phyloP scores from a whole-genome alignment of 208 protist species.

The Herpetomonas samuelpessoai region DNA sequence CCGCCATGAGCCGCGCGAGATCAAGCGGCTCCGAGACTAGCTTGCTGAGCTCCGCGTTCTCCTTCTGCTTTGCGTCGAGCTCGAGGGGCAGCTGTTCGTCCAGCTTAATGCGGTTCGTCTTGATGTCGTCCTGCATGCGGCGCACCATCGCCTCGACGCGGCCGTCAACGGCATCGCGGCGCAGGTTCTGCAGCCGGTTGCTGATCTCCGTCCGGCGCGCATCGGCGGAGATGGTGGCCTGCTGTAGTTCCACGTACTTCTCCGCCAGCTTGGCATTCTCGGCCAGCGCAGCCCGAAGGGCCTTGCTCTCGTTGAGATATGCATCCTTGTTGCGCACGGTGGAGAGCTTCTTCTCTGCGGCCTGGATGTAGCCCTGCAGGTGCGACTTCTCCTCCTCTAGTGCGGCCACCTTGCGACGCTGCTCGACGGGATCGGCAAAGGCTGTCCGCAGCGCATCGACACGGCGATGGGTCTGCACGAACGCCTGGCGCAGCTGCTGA shows the following conservation, averaged over 20 bases:
- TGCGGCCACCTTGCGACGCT: slow-evolving; percentile 56
- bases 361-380: slow-evolving; percentile 68
- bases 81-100: slow-evolving; percentile 87
- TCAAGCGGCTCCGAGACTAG: slow-evolving; percentile 86
- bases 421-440: slow-evolving; percentile 76
- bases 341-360: slow-evolving; percentile 71
- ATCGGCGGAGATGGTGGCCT: slow-evolving; percentile 69
- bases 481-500: slow-evolving; percentile 69
- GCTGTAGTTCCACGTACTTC: slow-evolving; percentile 77
- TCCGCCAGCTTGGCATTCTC: slow-evolving; percentile 71
- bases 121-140: slow-evolving; percentile 85
- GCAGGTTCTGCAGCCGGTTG: slow-evolving; percentile 80
- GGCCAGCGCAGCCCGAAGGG: slow-evolving; percentile 68
- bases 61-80: slow-evolving; percentile 59
- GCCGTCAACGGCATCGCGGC: slow-evolving; percentile 74
- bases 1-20: slow-evolving; percentile 46
- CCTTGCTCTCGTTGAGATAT: slow-evolving; percentile 64
- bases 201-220: slow-evolving; percentile 69
- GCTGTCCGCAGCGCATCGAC: slow-evolving; percentile 73
- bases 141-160: slow-evolving; percentile 83
- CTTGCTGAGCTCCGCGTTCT: slow-evolving; percentile 75
- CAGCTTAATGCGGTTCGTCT: slow-evolving; percentile 83
- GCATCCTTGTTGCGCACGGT: slow-evolving; percentile 72
- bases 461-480: slow-evolving; percentile 78
- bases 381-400: slow-evolving; percentile 79